Conservation (phyloP, 163 green algal genomes). For the Scenedesmus sp. region DNA sequence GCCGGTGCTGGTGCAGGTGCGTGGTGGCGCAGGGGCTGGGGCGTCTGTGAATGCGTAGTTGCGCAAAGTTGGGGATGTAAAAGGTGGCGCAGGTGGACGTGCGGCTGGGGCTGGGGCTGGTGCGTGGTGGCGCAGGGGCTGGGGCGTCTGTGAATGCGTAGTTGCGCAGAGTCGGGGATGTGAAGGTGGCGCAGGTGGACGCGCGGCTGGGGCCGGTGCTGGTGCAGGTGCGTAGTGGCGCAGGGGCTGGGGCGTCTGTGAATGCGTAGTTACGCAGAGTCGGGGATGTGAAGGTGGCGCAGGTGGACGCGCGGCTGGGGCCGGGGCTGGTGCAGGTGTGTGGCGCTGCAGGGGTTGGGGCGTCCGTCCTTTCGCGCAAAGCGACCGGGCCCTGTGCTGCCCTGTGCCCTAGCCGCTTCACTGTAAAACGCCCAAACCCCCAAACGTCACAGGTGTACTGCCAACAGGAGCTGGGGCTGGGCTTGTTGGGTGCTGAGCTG, state of each 20-base stretch:
- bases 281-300: not conserved
- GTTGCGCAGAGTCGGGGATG: no score
- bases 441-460: no score
- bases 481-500: constrained; percentile 16
- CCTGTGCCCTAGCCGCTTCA: no score
- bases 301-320: constrained; percentile 18
- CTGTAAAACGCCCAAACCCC: no score
- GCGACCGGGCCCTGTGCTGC: no score
- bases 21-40: not conserved
- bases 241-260: no score
- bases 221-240: not conserved
- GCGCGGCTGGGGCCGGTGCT: constrained; percentile 5
- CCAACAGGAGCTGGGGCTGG: no score
- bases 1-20: constrained; percentile 23
- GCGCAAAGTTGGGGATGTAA: not conserved
- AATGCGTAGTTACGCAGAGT: no score
- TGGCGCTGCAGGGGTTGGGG: no score
- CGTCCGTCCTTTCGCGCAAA: no score
- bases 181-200: not conserved
- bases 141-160: no score
- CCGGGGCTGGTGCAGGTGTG: not conserved
- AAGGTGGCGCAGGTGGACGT: not conserved
- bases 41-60: not conserved
- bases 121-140: not conserved
- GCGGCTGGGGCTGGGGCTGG: constrained; percentile 19